A percentile compares a stretch with the other conserved stretches of the same genome.
Evolutionary conservation across 805 yeast genomes (phyloP).

Genomic region (Metschnikowia amazonensis): DNA sequence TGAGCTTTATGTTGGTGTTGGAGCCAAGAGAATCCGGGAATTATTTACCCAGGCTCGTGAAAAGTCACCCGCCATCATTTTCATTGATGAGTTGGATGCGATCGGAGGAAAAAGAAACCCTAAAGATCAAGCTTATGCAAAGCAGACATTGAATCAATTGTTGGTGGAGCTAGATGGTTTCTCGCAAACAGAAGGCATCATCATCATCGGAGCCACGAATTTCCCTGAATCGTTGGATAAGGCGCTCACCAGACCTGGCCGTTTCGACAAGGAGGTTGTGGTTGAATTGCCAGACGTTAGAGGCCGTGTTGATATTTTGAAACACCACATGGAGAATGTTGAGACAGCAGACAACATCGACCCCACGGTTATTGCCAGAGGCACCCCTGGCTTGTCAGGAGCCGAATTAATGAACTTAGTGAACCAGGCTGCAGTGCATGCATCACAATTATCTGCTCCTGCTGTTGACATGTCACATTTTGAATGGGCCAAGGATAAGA

Average conservation of each 20-base stretch:
- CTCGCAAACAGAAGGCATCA: constrained; percentile 87
- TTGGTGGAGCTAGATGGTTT: constrained; percentile 95
- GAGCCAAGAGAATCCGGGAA: constrained; percentile 96
- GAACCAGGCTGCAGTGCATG: constrained; percentile 96
- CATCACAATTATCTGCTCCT: constrained; percentile 87
- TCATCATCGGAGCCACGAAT: constrained; percentile 96
- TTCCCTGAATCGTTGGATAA: constrained; percentile 96
- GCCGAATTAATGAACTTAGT: constrained; percentile 95
- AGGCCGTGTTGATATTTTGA: constrained; percentile 89
- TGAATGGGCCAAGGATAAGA: constrained; percentile 99
- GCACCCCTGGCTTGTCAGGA: constrained; percentile 98
- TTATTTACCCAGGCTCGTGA: constrained; percentile 89
- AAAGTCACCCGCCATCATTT: constrained; percentile 93
- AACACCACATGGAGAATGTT: constrained; percentile 87
- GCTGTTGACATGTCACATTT: constrained; percentile 87
- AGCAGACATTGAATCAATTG: constrained; percentile 93
- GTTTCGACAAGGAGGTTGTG: constrained; percentile 92
- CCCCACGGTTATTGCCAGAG: constrained; percentile 86
- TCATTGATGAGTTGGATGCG: constrained; percentile 97
- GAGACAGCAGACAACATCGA: constrained; percentile 84
- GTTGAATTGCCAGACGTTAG: constrained; percentile 97
- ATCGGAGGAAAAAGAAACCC: constrained; percentile 98
- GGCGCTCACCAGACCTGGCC: constrained; percentile 96
- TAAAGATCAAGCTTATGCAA: constrained; percentile 96
- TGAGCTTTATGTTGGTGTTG: constrained; percentile 97